Conservation (phyloP, 2,329 filamentous ascomycete genomes). For the Phyllosticta citrichinensis region DNA sequence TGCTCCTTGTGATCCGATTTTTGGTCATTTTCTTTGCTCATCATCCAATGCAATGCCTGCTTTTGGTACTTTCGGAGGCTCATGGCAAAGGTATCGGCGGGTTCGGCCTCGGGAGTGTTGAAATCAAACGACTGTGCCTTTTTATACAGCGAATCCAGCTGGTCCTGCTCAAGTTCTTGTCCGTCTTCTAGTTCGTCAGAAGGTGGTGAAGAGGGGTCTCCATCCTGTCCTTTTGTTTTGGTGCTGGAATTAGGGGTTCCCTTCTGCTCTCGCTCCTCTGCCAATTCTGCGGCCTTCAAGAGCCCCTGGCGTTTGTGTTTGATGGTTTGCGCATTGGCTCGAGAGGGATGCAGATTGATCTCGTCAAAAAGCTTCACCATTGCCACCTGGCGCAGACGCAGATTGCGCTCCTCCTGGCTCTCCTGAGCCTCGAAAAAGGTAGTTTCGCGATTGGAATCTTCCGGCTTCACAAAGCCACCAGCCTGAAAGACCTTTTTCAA, state of each 20-base stretch:
- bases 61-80: conserved; percentile 85
- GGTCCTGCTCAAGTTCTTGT: conserved; percentile 85
- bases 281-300: conserved; percentile 76
- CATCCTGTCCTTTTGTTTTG: conserved; percentile 26
- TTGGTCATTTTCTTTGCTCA: conserved; percentile 79
- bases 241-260: background rate
- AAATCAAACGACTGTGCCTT: conserved; percentile 98
- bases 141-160: conserved; percentile 85
- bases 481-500: conserved; percentile 63
- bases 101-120: conserved; percentile 75
- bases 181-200: conserved; percentile 67
- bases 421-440: conserved; percentile 78
- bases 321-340: conserved; percentile 61
- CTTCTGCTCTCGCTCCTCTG: conserved; percentile 55
- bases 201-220: conserved; percentile 28
- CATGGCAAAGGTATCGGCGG: conserved; percentile 72
- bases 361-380: conserved; percentile 84
- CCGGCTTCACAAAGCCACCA: conserved; percentile 49
- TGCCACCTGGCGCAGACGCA: conserved; percentile 76
- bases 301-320: conserved; percentile 76
- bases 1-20: conserved; percentile 55
- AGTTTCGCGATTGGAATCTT: conserved; percentile 59
- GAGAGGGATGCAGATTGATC: conserved; percentile 69
- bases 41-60: conserved; percentile 93
- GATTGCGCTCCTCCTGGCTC: conserved; percentile 69